Evolutionary conservation across 2,329 filamentous ascomycete species (phyloP).

Genomic region (Ophiostoma australiae): DNA sequence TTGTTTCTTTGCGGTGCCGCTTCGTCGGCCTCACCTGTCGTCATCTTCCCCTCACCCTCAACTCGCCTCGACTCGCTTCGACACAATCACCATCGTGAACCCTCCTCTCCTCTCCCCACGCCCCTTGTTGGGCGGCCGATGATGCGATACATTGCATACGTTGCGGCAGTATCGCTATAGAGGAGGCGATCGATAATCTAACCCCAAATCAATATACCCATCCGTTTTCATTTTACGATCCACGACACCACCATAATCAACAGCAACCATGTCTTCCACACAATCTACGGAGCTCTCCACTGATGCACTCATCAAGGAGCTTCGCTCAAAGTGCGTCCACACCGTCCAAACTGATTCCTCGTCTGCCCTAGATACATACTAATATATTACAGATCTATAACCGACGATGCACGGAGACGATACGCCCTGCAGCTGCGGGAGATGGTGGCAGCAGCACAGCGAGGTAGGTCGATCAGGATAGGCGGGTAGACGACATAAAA

Average conservation of each 20-base stretch:
- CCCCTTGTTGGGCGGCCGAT: conserved; percentile 20
- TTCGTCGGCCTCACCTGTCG: background rate
- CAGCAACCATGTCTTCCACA: conserved; percentile 26
- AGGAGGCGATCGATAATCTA: conserved; percentile 21
- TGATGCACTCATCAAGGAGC: conserved; percentile 50
- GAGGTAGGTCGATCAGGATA: conserved; percentile 41
- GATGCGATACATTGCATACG: conserved; percentile 26
- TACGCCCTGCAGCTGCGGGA: conserved; percentile 52
- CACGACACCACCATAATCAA: background rate
- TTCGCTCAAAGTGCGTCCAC: conserved; percentile 48
- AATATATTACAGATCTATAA: conserved; percentile 31
- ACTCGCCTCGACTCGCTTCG: background rate
- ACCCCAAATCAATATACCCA: background rate
- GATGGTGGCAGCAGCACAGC: conserved; percentile 50
- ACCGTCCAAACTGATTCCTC: background rate
- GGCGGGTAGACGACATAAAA: too few relatives aligned
- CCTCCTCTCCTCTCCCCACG: background rate
- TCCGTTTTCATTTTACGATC: background rate
- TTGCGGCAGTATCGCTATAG: conserved; percentile 26
- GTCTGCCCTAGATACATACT: background rate
- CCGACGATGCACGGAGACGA: conserved; percentile 48
- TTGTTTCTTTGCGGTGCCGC: conserved; percentile 1
- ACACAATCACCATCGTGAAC: background rate
- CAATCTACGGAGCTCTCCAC: conserved; percentile 50
- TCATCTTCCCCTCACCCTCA: background rate